Percentiles rank a stretch among this genome's conserved stretches.
Evolutionary conservation across 225 moss, liverwort and hornwort species (phyloP).

Genomic region (Asterella californica): DNA sequence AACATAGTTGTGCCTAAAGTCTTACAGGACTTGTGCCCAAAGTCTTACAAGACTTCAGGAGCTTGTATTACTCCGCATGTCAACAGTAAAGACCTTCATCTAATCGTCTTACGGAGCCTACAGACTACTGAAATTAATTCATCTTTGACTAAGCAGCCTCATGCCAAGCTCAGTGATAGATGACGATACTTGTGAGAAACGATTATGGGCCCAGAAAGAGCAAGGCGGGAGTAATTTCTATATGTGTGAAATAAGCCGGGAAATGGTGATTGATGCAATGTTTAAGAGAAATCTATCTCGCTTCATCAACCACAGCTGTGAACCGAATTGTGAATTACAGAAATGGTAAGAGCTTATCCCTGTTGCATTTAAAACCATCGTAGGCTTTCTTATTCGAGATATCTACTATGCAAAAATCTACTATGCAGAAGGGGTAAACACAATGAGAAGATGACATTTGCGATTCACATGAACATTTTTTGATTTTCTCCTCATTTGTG

Average conservation of each 20-base stretch:
- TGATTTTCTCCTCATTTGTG: no score
- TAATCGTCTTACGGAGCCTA: background rate
- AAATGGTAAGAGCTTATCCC: slow-evolving; percentile 52
- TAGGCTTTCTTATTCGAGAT: no score
- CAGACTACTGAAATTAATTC: background rate
- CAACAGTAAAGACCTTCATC: background rate
- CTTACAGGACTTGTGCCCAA: no score
- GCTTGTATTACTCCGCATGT: no score
- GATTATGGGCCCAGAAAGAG: slow-evolving; percentile 76
- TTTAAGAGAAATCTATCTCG: slow-evolving; percentile 77
- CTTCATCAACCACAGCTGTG: slow-evolving; percentile 81
- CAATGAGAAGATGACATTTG: no score
- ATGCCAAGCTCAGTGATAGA: slow-evolving; percentile 54
- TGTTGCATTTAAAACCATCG: no score
- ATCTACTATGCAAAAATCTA: no score
- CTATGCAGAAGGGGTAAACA: no score
- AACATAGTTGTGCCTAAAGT: no score
- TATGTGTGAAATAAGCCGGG: slow-evolving; percentile 82
- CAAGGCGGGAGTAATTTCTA: slow-evolving; percentile 71
- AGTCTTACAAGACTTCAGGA: no score
- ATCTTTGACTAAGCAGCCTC: background rate
- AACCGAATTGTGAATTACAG: slow-evolving; percentile 71
- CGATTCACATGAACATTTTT: no score
- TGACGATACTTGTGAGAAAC: slow-evolving; percentile 67
- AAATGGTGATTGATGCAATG: slow-evolving; percentile 81